Evolutionary conservation across 768 basidiomycete species (phyloP), one percentile per base, ranked within the genome.

Genomic region (Pluteus cervinus): DNA sequence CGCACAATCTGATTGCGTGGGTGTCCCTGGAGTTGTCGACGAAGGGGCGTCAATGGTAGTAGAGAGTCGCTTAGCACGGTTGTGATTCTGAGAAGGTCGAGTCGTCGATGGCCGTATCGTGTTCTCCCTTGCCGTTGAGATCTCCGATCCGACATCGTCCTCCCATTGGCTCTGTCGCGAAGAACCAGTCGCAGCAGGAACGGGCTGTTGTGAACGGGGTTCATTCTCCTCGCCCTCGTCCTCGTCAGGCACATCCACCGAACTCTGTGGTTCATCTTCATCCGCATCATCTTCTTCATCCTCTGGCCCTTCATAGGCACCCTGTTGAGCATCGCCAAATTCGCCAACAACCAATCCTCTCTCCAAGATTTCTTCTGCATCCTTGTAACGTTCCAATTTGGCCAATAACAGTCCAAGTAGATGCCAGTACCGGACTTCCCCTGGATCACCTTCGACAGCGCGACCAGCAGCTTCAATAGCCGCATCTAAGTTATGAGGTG

Each of bases 341-440:
- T 79, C 77, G 5, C 71, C 69, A 17, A 84, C 52, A 3, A 59
- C 74, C 2, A 82, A 73, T 17, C 86, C 93, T n/a, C 79, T 67
- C 37, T 91, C 86, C 25, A 93, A 57, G 3, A 92, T 79, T 42
- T 79, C 78, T 22, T 64, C 64, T 0, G 93, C 90, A 8, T 81
- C 85, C 23, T 60, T 60, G 86, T 88, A 89, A 46, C 90, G 80
- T 44, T 84, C 87, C 20, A 69, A 64, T 7, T 85, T 81, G 0
- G 80, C 79, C n/a, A 93, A 67, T 8, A 94, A 57, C 4, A 97
- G 62, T 0, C 86, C 90, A 0, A 97, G 69, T 11, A 97, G 73
- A 58, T 97, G 94, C 93, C 92, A 97, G 37, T 86, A 83, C 28
- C 87, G 73, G 17, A 86, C 61, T 39, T 74, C 71, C 26, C 50